A percentile compares a stretch with the other conserved stretches of the same genome.
Conservation (phyloP, 352 stramenopile genomes). For the Phytopythium boreale region DNA sequence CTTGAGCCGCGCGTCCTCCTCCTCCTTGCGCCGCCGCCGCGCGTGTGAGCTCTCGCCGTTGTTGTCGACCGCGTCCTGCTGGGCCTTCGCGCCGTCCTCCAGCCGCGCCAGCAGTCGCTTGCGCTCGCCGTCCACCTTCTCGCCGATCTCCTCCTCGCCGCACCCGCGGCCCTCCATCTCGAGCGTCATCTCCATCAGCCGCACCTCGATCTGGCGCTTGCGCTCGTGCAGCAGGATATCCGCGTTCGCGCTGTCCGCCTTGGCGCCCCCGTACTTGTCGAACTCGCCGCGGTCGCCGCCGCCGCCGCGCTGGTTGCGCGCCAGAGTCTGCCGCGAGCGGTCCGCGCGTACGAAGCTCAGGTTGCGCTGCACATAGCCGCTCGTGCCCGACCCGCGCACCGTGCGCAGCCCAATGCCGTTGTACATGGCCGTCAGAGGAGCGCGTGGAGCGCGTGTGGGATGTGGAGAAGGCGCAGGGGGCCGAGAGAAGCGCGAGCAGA, state of each 20-base stretch:
- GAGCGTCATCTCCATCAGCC: constrained; percentile 75
- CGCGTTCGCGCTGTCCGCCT: constrained; percentile 44
- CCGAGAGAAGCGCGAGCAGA: background rate
- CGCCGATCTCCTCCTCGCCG: constrained; percentile 62
- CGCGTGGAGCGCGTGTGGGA: background rate
- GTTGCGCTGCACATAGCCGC: constrained; percentile 88
- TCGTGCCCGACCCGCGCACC: constrained; percentile 83
- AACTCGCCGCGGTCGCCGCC: constrained; percentile 6
- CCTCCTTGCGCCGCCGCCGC: constrained; percentile 54
- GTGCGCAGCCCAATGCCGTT: constrained; percentile 88
- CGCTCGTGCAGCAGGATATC: constrained; percentile 79
- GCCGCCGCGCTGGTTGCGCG: constrained; percentile 34
- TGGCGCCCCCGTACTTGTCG: background rate
- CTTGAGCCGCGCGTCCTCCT: constrained; percentile 68
- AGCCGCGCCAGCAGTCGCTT: constrained; percentile 38
- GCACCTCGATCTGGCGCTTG: constrained; percentile 77
- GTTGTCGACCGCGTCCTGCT: background rate
- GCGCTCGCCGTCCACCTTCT: constrained; percentile 56
- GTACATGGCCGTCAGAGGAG: constrained; percentile 53
- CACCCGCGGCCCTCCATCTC: constrained; percentile 75
- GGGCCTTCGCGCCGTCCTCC: constrained; percentile 1
- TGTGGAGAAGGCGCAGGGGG: background rate
- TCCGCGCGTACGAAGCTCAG: constrained; percentile 70
- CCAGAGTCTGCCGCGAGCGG: constrained; percentile 63
- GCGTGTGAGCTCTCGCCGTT: constrained; percentile 46